Base-by-base conservation (phyloP, 257 asterid genomes). In the Solanum virginianum region DNA sequence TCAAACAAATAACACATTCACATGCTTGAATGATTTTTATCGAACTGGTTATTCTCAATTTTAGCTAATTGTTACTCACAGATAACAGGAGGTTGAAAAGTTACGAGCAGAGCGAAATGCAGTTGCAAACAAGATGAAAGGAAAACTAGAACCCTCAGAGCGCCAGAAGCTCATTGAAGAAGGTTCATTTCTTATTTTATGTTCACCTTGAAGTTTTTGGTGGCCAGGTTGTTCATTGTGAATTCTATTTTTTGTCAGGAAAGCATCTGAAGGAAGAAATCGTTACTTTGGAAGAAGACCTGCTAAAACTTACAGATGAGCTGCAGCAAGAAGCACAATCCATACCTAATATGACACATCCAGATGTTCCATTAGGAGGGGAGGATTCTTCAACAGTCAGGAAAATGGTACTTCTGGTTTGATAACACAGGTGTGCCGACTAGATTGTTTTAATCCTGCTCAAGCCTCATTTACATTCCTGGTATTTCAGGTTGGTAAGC, bases 341-440 rank as follows among this genome's bases (percentile, higher is more conserved):
- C 85, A 93, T 97, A 86, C 99, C 99, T 84, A 97, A 97, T 91
- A 95, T 97, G 95, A 97, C 98, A 8, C 98, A 97, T 92, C 98
- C 98, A 41, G 94, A 93, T 91, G 99, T 87, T 54, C 99, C 98
- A 1, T 62, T 90, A n/a, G 99, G 99, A 8, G 95, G 97, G 72
- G 99, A 95, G 87, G 98, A 92, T 83, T 87, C 89, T 74, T 97
- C 93, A 84, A 80, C 90, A 83, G 91, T 95, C 89, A 94, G 96
- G 88, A 92, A 92, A 92, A 84, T 87, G 96, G 99, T 95, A 90
- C 47, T 29, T 43, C 47, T 83, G 9, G n/a, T 75, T 75, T 75
- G 41, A 75, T 75, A 13, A 20, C 7, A 62, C 62, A 8, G 47
- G n/a, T 5, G 75, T 49, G 62, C 57, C 20, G 66, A 77, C 80